A percentile compares a stretch with the other conserved stretches of the same genome.
phyloP scores from a whole-genome alignment of 2,329 filamentous ascomycete genomes.

The Volutella citrinella region DNA sequence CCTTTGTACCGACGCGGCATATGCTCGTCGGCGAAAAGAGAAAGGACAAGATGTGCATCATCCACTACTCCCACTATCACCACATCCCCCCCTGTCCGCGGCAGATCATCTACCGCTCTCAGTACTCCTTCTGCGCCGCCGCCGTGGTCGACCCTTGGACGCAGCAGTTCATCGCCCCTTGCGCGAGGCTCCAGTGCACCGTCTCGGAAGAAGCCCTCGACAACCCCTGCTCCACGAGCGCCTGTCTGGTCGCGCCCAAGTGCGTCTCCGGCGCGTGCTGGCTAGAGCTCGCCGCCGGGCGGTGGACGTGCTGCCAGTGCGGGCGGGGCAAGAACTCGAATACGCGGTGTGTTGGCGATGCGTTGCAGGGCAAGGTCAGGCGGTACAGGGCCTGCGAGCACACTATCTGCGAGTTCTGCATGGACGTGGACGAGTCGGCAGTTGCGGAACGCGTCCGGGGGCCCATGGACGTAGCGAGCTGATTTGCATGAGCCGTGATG shows the following conservation, averaged over 20 bases:
- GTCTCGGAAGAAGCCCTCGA: constrained; percentile 29
- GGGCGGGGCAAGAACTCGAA: constrained; percentile 43
- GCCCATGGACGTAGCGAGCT: no score
- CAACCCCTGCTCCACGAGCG: constrained; percentile 43
- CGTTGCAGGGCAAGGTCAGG: no score
- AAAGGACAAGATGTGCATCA: no score
- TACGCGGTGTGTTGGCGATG: constrained; percentile 44
- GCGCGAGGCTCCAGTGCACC: constrained; percentile 14
- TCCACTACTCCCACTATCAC: constrained; percentile 51
- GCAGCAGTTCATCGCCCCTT: constrained; percentile 21
- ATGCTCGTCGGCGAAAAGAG: no score
- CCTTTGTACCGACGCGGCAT: constrained; percentile 19
- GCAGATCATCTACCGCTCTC: constrained; percentile 37
- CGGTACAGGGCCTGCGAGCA: constrained; percentile 53
- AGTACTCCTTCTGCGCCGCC: constrained; percentile 43
- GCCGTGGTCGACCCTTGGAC: constrained; percentile 30
- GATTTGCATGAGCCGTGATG: no score
- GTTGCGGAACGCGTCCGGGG: no score
- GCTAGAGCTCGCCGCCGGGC: constrained; percentile 44
- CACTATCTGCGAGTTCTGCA: constrained; percentile 45
- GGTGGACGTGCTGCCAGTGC: constrained; percentile 51
- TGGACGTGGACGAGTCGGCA: no score
- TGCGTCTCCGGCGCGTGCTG: constrained; percentile 49
- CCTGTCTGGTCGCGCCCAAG: constrained; percentile 42
- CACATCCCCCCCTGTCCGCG: constrained; percentile 42